Conservation (phyloP, 495 filamentous ascomycete genomes). For the Chaetomium tenue region DNA sequence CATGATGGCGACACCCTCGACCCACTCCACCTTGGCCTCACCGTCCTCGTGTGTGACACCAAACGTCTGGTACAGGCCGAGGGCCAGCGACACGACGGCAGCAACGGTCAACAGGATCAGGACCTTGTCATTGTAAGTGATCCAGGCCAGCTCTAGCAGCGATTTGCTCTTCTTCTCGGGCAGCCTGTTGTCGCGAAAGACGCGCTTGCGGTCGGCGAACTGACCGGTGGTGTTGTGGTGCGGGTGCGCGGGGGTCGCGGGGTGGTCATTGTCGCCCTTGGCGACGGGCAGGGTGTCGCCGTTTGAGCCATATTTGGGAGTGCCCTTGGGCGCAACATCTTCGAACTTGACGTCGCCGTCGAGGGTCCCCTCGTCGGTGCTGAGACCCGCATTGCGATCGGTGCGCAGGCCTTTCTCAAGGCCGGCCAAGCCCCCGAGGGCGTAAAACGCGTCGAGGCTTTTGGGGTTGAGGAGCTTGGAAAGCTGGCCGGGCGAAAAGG, state of each 20-base stretch:
- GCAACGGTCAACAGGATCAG: constrained; percentile 71
- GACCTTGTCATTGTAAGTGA: constrained; percentile 83
- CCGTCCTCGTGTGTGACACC: constrained; percentile 48
- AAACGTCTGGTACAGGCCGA: constrained; percentile 73
- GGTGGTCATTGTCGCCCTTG: constrained; percentile 24
- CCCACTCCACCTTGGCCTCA: constrained; percentile 64
- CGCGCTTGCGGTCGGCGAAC: constrained; percentile 64
- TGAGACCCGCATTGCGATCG: constrained; percentile 60
- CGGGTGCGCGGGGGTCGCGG: constrained; percentile 15
- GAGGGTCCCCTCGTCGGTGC: constrained; percentile 59
- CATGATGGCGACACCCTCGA: constrained; percentile 77
- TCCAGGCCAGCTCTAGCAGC: constrained; percentile 73
- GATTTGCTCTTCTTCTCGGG: constrained; percentile 72
- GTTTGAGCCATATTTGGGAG: constrained; percentile 33
- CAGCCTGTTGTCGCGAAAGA: constrained; percentile 68
- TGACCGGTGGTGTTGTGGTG: constrained; percentile 19
- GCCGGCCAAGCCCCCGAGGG: constrained; percentile 63
- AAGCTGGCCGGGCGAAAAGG: constrained; percentile 66
- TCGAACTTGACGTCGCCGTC: constrained; percentile 60
- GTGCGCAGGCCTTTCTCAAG: constrained; percentile 66
- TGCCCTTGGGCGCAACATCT: constrained; percentile 42
- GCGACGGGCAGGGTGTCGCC: constrained; percentile 30
- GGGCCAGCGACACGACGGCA: constrained; percentile 65
- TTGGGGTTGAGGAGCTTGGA: constrained; percentile 73
- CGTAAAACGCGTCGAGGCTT: constrained; percentile 64